phyloP scores from a whole-genome alignment of 176 grass and related monocot genomes.

The Carex cristatella region DNA sequence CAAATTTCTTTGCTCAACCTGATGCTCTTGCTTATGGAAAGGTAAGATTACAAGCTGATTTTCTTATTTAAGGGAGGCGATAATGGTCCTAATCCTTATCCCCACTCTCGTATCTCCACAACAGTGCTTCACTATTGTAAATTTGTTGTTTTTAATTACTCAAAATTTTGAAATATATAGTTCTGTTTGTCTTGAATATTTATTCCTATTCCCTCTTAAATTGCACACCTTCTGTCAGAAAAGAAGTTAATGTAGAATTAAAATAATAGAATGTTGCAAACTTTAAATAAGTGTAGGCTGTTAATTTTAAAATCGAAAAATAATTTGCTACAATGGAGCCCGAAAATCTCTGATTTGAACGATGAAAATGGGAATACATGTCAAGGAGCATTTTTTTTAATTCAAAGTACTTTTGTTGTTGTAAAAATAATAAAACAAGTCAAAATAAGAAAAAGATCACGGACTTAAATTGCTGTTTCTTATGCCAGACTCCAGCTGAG shows the following conservation, averaged over 20 bases:
- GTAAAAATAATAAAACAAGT: background rate
- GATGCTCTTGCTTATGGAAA: constrained; percentile 99
- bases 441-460: background rate
- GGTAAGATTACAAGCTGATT: constrained; percentile 26
- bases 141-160: background rate
- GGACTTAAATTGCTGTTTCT: background rate
- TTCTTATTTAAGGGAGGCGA: background rate
- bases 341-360: background rate
- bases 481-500: constrained; percentile 76
- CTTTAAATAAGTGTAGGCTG: background rate
- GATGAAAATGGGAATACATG: background rate
- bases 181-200: background rate
- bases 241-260: background rate
- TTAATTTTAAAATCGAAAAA: background rate
- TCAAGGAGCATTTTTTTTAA: background rate
- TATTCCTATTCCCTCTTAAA: background rate
- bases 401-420: background rate
- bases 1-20: constrained; percentile 97
- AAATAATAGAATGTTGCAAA: background rate
- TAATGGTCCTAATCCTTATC: background rate
- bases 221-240: background rate
- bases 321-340: background rate
- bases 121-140: background rate
- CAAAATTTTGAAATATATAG: background rate
- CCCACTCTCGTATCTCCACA: background rate